phyloP scores from a whole-genome alignment of 2,329 filamentous ascomycete species.

The Trichoderma arundinaceum region DNA sequence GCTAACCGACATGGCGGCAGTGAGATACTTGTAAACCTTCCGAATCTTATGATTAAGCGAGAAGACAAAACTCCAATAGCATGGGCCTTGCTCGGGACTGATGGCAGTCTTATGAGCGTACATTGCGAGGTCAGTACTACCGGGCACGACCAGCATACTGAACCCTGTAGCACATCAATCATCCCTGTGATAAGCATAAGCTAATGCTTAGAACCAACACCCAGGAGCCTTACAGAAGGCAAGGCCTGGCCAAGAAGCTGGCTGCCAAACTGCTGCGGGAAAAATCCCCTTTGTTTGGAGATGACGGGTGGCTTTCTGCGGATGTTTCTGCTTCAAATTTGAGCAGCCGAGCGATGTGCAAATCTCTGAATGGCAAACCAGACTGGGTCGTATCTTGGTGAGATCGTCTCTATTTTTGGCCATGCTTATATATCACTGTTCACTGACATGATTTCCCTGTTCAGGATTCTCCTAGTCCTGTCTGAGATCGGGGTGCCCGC shows the following conservation, averaged over 20 bases:
- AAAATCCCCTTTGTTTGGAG: constrained; percentile 51
- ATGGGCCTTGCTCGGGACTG: constrained; percentile 68
- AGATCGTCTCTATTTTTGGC: constrained; percentile 35
- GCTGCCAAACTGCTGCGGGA: constrained; percentile 63
- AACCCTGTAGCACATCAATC: neutral
- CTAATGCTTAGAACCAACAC: neutral
- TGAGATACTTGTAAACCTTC: constrained; percentile 51
- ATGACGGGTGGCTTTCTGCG: constrained; percentile 62
- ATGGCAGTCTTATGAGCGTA: constrained; percentile 65
- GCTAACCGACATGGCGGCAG: constrained; percentile 37
- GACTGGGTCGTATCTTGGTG: constrained; percentile 66
- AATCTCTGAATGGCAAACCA: constrained; percentile 61
- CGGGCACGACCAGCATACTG: neutral
- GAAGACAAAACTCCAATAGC: constrained; percentile 59
- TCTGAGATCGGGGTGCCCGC: neutral
- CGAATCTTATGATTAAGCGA: constrained; percentile 54
- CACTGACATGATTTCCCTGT: neutral
- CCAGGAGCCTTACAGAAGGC: constrained; percentile 61
- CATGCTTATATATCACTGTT: neutral
- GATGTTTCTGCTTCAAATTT: constrained; percentile 67
- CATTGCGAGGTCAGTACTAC: constrained; percentile 58
- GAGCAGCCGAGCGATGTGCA: constrained; percentile 66
- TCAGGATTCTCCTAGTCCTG: constrained; percentile 12
- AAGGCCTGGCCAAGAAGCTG: constrained; percentile 67
- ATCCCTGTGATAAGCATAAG: constrained; percentile 9